These are phyloP conservation scores for Hemileccinum hortonii DNA, from an alignment of 1,284 basidiomycete genomes.

Conservation along the genomic window DNA sequence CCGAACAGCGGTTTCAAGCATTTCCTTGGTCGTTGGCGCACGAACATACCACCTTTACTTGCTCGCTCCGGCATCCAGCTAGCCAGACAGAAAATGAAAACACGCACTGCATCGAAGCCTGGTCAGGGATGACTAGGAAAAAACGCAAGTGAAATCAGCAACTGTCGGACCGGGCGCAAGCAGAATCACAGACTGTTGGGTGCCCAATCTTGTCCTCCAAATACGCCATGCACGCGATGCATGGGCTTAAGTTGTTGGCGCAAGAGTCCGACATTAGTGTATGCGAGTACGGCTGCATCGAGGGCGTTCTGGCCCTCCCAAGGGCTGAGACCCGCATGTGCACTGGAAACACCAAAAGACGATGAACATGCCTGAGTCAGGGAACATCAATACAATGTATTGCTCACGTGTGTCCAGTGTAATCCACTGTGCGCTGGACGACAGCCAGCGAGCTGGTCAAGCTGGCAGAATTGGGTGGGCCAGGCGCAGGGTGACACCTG, in stretches of 20 bases:
- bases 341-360: conserved; percentile 35
- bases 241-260: conserved; percentile 70
- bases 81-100: neutral
- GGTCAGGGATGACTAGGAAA: conserved; percentile 71
- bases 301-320: conserved; percentile 78
- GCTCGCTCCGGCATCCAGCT: neutral
- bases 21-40: conserved; percentile 62
- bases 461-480: conserved; percentile 50
- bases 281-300: conserved; percentile 74
- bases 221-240: conserved; percentile 66
- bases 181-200: conserved; percentile 46
- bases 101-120: conserved; percentile 60
- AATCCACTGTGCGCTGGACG: conserved; percentile 49
- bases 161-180: neutral
- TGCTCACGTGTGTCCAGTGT: conserved; percentile 56
- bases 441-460: conserved; percentile 55
- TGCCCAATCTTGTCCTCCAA: conserved; percentile 61
- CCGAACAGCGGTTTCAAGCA: conserved; percentile 53
- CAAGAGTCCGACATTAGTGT: conserved; percentile 66
- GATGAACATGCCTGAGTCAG: neutral
- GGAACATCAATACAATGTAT: neutral
- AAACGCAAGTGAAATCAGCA: neutral
- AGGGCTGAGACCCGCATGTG: conserved; percentile 67
- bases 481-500: conserved; percentile 66
- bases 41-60: conserved; percentile 61